These are phyloP conservation scores for Phytophthora pistaciae DNA, from an alignment of 352 stramenopile genomes.

Conservation along the genomic window DNA sequence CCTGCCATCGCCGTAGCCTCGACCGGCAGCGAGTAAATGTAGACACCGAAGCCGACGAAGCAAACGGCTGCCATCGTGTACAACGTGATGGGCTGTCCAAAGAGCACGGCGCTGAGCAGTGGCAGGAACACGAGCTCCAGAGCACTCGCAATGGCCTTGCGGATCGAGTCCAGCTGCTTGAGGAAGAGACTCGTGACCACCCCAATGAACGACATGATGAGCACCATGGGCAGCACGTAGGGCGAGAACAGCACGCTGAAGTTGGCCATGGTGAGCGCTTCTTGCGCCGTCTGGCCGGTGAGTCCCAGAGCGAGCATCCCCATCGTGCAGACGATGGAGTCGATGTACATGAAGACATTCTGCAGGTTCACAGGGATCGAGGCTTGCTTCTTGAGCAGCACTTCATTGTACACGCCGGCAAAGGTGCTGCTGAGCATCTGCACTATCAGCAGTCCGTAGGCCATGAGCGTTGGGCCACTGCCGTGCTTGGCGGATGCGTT, in stretches of 20 bases:
- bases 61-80: slow-evolving; percentile 64
- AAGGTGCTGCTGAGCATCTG: slow-evolving; percentile 88
- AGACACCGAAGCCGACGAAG: slow-evolving; percentile 78
- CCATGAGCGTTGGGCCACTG: slow-evolving; percentile 40
- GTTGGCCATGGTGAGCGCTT: slow-evolving; percentile 61
- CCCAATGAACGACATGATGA: slow-evolving; percentile 87
- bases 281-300: slow-evolving; percentile 69
- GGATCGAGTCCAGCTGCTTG: slow-evolving; percentile 82
- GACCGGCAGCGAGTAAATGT: slow-evolving; percentile 82
- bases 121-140: slow-evolving; percentile 81
- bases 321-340: slow-evolving; percentile 81
- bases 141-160: slow-evolving; percentile 82
- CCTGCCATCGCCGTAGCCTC: slow-evolving; percentile 19
- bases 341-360: slow-evolving; percentile 89
- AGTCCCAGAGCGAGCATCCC: slow-evolving; percentile 73
- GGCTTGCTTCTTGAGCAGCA: slow-evolving; percentile 80
- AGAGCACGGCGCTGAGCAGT: slow-evolving; percentile 68
- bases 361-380: slow-evolving; percentile 80
- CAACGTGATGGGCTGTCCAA: slow-evolving; percentile 66
- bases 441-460: slow-evolving; percentile 70
- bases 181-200: slow-evolving; percentile 87
- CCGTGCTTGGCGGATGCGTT: slow-evolving; percentile 21
- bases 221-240: slow-evolving; percentile 81
- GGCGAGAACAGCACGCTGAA: slow-evolving; percentile 72
- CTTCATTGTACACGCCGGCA: slow-evolving; percentile 87